These are phyloP conservation scores for Suhomyces maxii DNA, from an alignment of 1,139 yeast genomes.

Conservation along the genomic window DNA sequence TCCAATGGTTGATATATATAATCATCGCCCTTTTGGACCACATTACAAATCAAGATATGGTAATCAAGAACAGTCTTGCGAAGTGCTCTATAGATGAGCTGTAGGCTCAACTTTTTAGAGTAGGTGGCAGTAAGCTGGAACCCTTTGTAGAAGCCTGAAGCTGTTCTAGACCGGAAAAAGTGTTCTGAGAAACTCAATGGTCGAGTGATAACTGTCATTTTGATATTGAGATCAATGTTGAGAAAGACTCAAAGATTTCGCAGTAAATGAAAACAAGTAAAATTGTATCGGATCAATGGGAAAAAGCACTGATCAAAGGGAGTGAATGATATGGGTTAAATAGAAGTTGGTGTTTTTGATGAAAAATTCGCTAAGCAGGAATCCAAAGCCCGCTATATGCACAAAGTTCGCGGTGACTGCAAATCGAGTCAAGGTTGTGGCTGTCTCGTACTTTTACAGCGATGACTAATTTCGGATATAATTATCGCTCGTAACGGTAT, in stretches of 20 bases:
- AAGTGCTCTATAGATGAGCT: slow-evolving; percentile 28
- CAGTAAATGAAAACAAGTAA: background rate
- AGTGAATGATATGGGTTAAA: too few species aligned
- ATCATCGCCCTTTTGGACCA: slow-evolving; percentile 21
- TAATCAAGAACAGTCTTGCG: slow-evolving; percentile 36
- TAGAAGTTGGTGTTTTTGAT: too few species aligned
- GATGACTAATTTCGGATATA: too few species aligned
- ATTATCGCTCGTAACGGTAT: too few species aligned
- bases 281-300: background rate
- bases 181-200: slow-evolving; percentile 38
- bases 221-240: background rate
- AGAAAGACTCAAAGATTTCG: background rate
- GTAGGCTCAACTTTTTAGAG: slow-evolving; percentile 21
- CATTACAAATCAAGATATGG: slow-evolving; percentile 36
- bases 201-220: slow-evolving; percentile 10
- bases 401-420: too few species aligned
- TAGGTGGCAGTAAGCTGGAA: slow-evolving; percentile 40
- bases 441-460: too few species aligned
- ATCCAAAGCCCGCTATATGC: too few species aligned
- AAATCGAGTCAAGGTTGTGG: too few species aligned
- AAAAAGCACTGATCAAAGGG: too few species aligned
- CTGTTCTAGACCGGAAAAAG: slow-evolving; percentile 37
- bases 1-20: slow-evolving; percentile 26
- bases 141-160: slow-evolving; percentile 28
- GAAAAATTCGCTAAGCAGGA: too few species aligned